Percentiles rank a stretch among this genome's conserved stretches.
Conservation (phyloP, 2,329 filamentous ascomycete genomes). For the Apiospora rasikravindrae region DNA sequence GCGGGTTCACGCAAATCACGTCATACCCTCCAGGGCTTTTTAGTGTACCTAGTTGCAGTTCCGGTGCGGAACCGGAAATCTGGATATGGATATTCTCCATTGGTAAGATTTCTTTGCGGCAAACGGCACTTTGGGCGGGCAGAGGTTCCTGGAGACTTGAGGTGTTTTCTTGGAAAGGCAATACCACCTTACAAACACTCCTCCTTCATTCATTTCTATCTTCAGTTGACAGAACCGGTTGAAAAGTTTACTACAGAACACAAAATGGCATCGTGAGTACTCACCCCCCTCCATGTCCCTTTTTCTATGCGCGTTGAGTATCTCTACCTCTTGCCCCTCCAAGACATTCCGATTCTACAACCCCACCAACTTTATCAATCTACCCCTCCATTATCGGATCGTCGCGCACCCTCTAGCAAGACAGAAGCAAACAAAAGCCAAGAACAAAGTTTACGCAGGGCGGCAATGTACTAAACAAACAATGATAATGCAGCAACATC, state of each 20-base stretch:
- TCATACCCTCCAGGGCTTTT: not conserved
- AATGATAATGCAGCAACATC: constrained; percentile 74
- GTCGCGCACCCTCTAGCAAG: not conserved
- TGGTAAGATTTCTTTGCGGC: constrained; percentile 4
- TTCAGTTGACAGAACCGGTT: not conserved
- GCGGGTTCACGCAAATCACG: constrained; percentile 16
- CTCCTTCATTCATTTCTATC: not conserved
- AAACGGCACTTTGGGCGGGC: not conserved
- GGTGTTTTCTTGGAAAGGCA: not conserved
- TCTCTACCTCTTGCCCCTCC: not conserved
- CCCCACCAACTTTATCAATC: constrained; percentile 1
- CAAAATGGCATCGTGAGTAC: constrained; percentile 18
- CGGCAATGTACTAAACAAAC: not conserved
- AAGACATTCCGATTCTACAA: not conserved
- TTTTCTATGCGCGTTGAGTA: not conserved
- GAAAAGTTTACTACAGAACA: not conserved
- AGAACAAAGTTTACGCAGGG: not conserved
- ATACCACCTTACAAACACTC: not conserved
- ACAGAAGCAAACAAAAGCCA: not conserved
- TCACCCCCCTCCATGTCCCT: not conserved
- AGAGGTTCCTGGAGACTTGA: not conserved
- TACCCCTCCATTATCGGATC: constrained; percentile 13
- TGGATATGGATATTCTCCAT: constrained; percentile 7
- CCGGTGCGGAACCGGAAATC: constrained; percentile 10
- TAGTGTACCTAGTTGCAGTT: constrained; percentile 11